Evolutionary conservation across 345 rosid species (phyloP).

Genomic region (Lagerstroemia speciosa): DNA sequence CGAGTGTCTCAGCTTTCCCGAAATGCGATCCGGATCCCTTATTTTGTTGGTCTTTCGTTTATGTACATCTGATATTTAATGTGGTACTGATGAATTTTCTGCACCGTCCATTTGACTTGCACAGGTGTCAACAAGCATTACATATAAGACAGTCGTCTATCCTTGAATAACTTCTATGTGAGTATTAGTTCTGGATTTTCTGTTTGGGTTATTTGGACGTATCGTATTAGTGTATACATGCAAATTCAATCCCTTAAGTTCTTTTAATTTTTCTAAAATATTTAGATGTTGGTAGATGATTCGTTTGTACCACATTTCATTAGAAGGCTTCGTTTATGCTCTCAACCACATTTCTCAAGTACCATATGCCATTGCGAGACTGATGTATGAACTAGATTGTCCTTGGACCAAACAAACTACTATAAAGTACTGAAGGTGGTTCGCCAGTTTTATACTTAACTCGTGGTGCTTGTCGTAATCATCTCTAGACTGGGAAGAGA

Average conservation of each 20-base stretch:
- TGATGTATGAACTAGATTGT: background rate
- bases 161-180: background rate
- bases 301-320: too few species aligned
- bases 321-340: background rate
- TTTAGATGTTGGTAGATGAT: background rate
- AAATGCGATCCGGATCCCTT: too few species aligned
- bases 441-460: background rate
- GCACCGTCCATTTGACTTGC: background rate
- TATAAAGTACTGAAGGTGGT: background rate
- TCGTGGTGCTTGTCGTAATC: background rate
- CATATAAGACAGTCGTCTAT: background rate
- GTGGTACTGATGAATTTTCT: background rate
- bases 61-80: background rate
- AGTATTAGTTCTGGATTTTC: background rate
- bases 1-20: too few species aligned
- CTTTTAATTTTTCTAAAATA: background rate
- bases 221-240: background rate
- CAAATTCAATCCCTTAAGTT: background rate
- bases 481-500: background rate
- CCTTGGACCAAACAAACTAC: too few species aligned
- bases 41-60: background rate
- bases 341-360: too few species aligned
- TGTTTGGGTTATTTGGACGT: background rate
- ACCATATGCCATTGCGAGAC: background rate
- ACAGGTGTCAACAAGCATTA: background rate